Conservation (phyloP, 1,284 basidiomycete species). For the Apiotrichum gamsii region DNA sequence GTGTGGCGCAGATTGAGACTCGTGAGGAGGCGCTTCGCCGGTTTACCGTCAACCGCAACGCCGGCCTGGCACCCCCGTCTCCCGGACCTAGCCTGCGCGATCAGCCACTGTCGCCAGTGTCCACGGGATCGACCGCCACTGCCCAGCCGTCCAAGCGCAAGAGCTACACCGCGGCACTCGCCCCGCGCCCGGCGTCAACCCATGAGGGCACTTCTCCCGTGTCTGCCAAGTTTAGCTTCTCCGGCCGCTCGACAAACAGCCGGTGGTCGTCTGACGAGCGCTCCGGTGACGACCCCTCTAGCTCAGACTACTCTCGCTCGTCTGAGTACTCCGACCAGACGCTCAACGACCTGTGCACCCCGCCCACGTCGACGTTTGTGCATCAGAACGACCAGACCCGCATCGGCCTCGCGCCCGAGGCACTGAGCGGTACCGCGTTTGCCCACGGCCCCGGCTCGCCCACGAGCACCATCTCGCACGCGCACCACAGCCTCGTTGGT, state of each 20-base stretch:
- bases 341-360: neutral
- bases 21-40: slow-evolving; percentile 37
- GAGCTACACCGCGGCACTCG: slow-evolving; percentile 34
- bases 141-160: slow-evolving; percentile 10
- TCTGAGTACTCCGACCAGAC: slow-evolving; percentile 8
- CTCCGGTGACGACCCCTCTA: neutral
- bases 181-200: slow-evolving; percentile 12
- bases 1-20: slow-evolving; percentile 38
- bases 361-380: neutral
- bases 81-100: no score
- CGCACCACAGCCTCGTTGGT: neutral
- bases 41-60: slow-evolving; percentile 32
- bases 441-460: neutral
- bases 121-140: neutral
- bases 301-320: neutral
- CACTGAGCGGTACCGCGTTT: neutral
- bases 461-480: neutral
- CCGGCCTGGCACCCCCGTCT: slow-evolving; percentile 3
- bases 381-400: neutral
- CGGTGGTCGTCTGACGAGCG: slow-evolving; percentile 8
- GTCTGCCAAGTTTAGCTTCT: neutral
- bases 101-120: neutral
- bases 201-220: no score
- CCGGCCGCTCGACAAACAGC: neutral
- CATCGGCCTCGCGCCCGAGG: slow-evolving; percentile 2